Evolutionary conservation across 179 eudicot genomes (phyloP).

Genomic region (Actinidia polygama): DNA sequence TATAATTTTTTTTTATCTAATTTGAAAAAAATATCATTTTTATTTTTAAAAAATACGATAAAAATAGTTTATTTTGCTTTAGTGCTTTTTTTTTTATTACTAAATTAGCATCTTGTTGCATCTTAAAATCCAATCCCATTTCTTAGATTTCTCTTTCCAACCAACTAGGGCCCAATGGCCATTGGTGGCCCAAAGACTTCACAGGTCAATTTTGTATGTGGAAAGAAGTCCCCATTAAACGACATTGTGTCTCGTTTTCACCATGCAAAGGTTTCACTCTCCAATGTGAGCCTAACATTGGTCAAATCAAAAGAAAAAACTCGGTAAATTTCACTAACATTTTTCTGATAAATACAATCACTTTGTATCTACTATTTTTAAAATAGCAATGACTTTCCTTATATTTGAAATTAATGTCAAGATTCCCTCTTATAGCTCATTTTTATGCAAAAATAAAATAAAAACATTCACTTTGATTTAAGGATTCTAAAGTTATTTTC

Average conservation of each 20-base stretch:
- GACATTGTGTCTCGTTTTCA: neutral
- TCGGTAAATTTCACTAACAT: too few species aligned
- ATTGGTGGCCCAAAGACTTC: neutral
- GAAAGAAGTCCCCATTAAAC: neutral
- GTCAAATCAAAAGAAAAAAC: conserved; percentile 7
- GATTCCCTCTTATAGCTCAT: too few species aligned
- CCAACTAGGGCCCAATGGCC: neutral
- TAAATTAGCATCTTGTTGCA: neutral
- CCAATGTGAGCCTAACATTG: neutral
- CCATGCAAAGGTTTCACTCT: neutral
- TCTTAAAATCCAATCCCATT: neutral
- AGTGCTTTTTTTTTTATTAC: neutral
- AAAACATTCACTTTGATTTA: too few species aligned
- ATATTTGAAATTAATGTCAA: too few species aligned
- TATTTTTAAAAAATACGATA: too few species aligned
- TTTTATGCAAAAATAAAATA: too few species aligned
- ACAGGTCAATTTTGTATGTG: neutral
- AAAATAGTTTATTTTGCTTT: neutral
- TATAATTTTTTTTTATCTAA: too few species aligned
- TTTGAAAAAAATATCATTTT: too few species aligned
- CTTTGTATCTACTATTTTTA: too few species aligned
- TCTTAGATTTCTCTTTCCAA: neutral
- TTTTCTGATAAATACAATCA: too few species aligned
- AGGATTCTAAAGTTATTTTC: too few species aligned
- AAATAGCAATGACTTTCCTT: too few species aligned